Evolutionary conservation across 1,284 basidiomycete species (phyloP), one percentile per base, ranked within the genome.

Genomic region (Pyrrhoderma noxium): DNA sequence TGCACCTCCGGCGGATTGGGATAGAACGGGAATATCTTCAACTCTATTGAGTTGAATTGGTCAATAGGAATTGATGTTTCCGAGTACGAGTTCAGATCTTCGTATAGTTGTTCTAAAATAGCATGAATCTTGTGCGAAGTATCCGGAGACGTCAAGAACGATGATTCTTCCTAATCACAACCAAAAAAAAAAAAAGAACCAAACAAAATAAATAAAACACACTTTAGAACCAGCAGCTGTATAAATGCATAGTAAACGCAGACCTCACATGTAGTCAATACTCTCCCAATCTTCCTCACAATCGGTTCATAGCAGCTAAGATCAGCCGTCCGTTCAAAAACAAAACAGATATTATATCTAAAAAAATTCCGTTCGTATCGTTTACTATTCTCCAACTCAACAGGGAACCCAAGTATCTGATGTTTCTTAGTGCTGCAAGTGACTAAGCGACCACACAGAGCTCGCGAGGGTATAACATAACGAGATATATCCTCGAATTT

Each of bases 21-120:
- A 61, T 93, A 97, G 66, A 93, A 95, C 0, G 92, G 96, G 56
- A 98, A 94, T 35, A 99, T 88, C 65, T 96, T 96, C 59, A 99
- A 68, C 63, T 96, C 93, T 54, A 96, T 86, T 3, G 89, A 90
- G 64, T 93, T 94, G 73, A 90, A 93, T 48, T 79, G 76, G 65
- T 94, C 90, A 54, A 97, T 82, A 1, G 79, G 75, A 49, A 97
- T 94, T 1, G 89, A 91, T 1, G 93, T 93, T 67, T 96, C 93
- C 0, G 91, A 92, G 69, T 96, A 99, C 3, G 91, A 93, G 68
- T 97, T 98, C 56, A 99, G 70, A 61, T 99, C 96, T 63, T 97
- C 94, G 60, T 93, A 98, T 0, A 99, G 75, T 65, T 98, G 94
- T 67, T 99, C 95, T 27, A 99, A 80, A 51, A 99, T 88, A 4